phyloP scores from a whole-genome alignment of 805 yeast genomes.

The Metschnikowia amazonensis region DNA sequence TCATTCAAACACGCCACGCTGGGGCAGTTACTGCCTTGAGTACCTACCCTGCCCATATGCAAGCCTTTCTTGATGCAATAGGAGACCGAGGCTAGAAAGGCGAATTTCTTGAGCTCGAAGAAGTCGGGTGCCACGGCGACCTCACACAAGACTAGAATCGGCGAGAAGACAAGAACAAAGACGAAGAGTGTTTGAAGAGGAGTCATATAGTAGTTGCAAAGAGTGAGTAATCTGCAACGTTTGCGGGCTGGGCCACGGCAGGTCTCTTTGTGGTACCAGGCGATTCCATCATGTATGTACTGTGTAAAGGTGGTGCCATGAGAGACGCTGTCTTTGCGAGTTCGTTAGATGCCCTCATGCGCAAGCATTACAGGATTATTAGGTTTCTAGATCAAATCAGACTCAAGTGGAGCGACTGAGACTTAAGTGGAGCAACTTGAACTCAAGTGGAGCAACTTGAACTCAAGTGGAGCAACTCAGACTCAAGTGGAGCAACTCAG shows the following conservation, averaged over 20 bases:
- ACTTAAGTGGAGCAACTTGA: too few relatives aligned
- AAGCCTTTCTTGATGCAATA: slow-evolving; percentile 36
- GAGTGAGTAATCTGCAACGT: not conserved
- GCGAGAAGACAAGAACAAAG: not conserved
- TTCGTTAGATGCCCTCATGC: too few relatives aligned
- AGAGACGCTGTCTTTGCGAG: too few relatives aligned
- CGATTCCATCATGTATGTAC: not conserved
- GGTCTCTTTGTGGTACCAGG: not conserved
- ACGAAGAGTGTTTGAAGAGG: not conserved
- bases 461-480: too few relatives aligned
- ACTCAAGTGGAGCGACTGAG: too few relatives aligned
- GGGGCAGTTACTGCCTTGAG: slow-evolving; percentile 23
- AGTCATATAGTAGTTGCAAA: not conserved
- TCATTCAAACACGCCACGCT: slow-evolving; percentile 22
- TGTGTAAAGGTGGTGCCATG: not conserved
- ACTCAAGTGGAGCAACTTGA: too few relatives aligned
- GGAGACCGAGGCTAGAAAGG: slow-evolving; percentile 33
- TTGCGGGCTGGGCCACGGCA: not conserved
- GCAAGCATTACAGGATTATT: too few relatives aligned
- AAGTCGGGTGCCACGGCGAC: slow-evolving; percentile 16
- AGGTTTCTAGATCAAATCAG: too few relatives aligned
- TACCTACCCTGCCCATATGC: slow-evolving; percentile 22
- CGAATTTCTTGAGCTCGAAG: slow-evolving; percentile 27
- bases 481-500: too few relatives aligned
- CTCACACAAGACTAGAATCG: not conserved